These are phyloP conservation scores for Extremus antarcticus DNA, from an alignment of 495 filamentous ascomycete genomes.

Conservation along the genomic window DNA sequence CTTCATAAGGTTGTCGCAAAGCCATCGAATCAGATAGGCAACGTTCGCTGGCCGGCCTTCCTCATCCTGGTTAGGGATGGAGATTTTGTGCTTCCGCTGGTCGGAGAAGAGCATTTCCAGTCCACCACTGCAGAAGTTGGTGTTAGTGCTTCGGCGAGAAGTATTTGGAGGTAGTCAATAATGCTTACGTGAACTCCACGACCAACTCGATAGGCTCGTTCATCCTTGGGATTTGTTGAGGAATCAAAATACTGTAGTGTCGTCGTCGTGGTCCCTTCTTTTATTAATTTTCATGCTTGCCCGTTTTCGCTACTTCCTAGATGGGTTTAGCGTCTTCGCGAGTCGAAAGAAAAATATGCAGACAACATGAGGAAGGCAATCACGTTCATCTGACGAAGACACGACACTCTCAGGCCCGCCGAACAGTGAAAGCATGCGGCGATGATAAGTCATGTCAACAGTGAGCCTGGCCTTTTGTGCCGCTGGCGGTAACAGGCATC, in stretches of 20 bases:
- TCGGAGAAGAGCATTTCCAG: conserved; percentile 93
- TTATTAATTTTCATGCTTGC: too few relatives aligned
- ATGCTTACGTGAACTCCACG: conserved; percentile 65
- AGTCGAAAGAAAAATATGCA: too few relatives aligned
- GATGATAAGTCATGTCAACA: conserved; percentile 6
- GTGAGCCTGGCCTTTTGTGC: conserved; percentile 49
- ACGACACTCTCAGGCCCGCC: too few relatives aligned
- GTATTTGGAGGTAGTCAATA: background rate
- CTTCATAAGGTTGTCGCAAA: conserved; percentile 77
- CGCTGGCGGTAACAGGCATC: conserved; percentile 80
- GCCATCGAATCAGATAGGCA: conserved; percentile 62
- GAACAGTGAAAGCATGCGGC: too few relatives aligned
- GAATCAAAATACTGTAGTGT: background rate
- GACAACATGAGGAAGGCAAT: too few relatives aligned
- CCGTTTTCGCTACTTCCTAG: too few relatives aligned
- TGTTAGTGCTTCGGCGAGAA: background rate
- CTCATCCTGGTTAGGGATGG: conserved; percentile 51
- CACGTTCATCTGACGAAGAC: too few relatives aligned
- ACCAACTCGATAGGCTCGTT: conserved; percentile 28
- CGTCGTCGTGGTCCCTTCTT: too few relatives aligned
- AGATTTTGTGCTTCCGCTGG: conserved; percentile 56
- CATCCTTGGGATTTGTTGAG: background rate
- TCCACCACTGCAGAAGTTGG: conserved; percentile 56
- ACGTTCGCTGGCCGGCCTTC: conserved; percentile 54
- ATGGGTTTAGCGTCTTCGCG: too few relatives aligned